Evolutionary conservation across 1,139 yeast species (phyloP).

Genomic region (Saccharomyces uvarum): DNA sequence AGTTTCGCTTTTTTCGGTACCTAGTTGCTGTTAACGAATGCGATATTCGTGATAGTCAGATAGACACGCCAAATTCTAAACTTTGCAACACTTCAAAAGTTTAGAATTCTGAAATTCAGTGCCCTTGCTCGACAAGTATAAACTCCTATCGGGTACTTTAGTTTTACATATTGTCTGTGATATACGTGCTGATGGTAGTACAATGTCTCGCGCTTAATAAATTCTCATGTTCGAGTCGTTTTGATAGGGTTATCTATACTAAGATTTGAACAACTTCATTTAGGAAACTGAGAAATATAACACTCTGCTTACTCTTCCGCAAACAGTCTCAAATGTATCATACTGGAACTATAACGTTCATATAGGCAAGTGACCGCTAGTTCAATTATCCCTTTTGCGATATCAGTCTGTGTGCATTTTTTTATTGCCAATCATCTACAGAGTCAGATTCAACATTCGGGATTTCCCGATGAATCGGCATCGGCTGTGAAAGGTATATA

Average conservation of each 20-base stretch:
- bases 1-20: not conserved
- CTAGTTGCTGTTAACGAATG: not conserved
- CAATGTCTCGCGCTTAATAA: not conserved
- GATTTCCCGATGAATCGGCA: too few relatives aligned
- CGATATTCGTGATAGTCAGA: not conserved
- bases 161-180: not conserved
- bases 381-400: not conserved
- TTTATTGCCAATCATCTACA: not conserved
- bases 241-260: not conserved
- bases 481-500: too few relatives aligned
- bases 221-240: not conserved
- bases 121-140: not conserved
- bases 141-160: not conserved
- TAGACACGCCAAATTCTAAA: not conserved
- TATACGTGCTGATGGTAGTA: not conserved
- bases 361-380: not conserved
- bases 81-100: too few relatives aligned
- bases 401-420: not conserved
- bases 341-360: not conserved
- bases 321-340: not conserved
- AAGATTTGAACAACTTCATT: not conserved
- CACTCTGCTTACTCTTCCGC: not conserved
- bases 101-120: not conserved
- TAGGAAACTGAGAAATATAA: not conserved
- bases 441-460: too few relatives aligned